phyloP scores from a whole-genome alignment of 257 asterid genomes.

The Primulina tabacum region DNA sequence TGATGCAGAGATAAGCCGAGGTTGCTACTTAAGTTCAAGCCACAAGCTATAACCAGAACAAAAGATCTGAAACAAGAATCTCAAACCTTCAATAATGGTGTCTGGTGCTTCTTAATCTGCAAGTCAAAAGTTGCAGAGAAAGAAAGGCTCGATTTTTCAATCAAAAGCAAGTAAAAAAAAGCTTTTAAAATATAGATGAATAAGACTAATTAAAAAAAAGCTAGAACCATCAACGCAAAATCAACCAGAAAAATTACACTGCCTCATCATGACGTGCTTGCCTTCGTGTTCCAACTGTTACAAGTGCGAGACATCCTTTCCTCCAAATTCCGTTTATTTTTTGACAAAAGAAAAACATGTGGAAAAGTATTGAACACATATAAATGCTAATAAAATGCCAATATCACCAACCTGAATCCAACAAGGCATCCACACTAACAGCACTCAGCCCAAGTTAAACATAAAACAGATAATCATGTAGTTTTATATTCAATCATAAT shows the following conservation, averaged over 20 bases:
- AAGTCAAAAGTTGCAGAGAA: constrained; percentile 23
- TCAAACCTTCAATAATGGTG: constrained; percentile 82
- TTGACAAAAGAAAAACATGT: background rate
- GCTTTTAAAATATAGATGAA: background rate
- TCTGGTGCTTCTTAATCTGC: constrained; percentile 80
- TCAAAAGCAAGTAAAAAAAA: background rate
- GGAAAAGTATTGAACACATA: constrained; percentile 6
- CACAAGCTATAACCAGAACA: constrained; percentile 10
- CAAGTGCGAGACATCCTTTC: background rate
- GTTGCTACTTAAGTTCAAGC: background rate
- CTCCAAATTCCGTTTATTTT: background rate
- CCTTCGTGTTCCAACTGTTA: background rate
- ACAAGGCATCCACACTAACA: background rate
- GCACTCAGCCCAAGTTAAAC: background rate
- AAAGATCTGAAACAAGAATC: constrained; percentile 18
- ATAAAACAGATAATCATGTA: background rate
- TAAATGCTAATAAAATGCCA: constrained; percentile 7
- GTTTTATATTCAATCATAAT: no score
- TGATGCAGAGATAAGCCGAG: constrained; percentile 4
- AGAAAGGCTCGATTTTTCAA: constrained; percentile 20
- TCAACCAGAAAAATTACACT: constrained; percentile 1
- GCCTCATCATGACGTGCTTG: background rate
- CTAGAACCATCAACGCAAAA: background rate
- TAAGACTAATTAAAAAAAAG: background rate
- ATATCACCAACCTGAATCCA: constrained; percentile 9